Evolutionary conservation across 2,329 filamentous ascomycete species (phyloP), one percentile per base, ranked within the genome.

Genomic region (Diplodia sapinea): DNA sequence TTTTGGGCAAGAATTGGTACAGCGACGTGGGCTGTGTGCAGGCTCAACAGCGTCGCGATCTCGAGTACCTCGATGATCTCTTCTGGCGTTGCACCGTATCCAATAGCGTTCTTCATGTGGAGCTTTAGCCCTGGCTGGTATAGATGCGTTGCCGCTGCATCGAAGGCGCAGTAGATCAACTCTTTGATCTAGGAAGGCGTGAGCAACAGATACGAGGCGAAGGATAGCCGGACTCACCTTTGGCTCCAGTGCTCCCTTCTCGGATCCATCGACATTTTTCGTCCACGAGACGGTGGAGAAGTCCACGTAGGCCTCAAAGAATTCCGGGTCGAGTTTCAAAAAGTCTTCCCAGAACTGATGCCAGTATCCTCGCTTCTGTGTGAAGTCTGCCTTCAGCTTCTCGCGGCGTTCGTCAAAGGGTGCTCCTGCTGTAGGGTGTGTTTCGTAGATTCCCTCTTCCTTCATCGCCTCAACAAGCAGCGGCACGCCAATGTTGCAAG

Each of bases 51-150:
- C 12, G 73, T 73, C 5, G 82, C 79, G 70, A 85, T 74, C 70
- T 85, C 81, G 65, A 84, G 70, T 0, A 84, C 80, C 70, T 84
- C 82, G 74, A 83, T 76, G 56, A 85, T 81, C 73, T 84, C 81
- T 51, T 83, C 79, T 5, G 79, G 76, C 1, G 79, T 82, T 0
- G 80, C 82, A 0, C 82, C 83, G 68, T 81, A 81, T 13, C 77
- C 75, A 5, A 84, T 71, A 29, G 82, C 82, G 69, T 84, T 84
- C 66, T 77, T 78, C 77, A 84, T 83, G 70, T 84, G 82, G 31
- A 83, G 69, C 68, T 83, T 84, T 54, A 83, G 70, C 0, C 82
- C 83, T 0, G 81, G 80, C 6, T 77, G 73, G 65, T 83, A 84
- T 23, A 84, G 75, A 71, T 84, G 83, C 15, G 82, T 85, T 7